Base-by-base conservation (phyloP, 768 basidiomycete species). In the Boletus sp. region DNA sequence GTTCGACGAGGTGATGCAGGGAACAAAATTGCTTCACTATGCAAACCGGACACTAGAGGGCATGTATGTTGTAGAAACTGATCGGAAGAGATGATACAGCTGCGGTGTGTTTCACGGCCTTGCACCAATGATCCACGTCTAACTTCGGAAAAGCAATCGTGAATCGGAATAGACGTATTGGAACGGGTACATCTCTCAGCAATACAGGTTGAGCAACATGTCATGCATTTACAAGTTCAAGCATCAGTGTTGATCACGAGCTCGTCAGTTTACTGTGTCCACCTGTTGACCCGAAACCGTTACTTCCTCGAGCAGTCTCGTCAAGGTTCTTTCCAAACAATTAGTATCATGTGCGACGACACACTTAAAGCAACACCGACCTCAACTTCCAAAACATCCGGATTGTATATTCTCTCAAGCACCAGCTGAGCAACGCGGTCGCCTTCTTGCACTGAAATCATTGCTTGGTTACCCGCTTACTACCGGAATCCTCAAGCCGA, bases 401-500 rank as follows among this genome's bases (percentile, higher is more conserved):
- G 92, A 4, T 86, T 94, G 59, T 85, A 84, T 61, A 98, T 97
- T 57, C 80, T 85, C 69, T 99, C 96, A 52, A 98, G 77, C 60
- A 99, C 92, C 33, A 98, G 80, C 67, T 99, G 97, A 2, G 97
- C 97, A 61, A 99, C 78, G n/a, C 97, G 85, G 66, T 99, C 97
- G 7, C 96, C 95, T 70, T 90, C 86, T 65, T 90, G 79, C 58
- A 99, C 97, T 96, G 64, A 24, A 11, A 44, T 39, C 28, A 45
- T 47, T 2, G 14, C 6, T 53, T 44, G 17, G 47, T 42, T 24
- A 55, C 12, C 8, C 20, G n/a, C 40, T 42, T 45, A 35, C 40
- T 4, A 36, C 3, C 36, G 9, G 20, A 18, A 8, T 12, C 2
- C 42, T 17, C 17, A 47, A 12, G 20, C 17, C 10, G 14, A 54